Evolutionary conservation across 2,329 filamentous ascomycete species (phyloP).

Genomic region (Blumeriella jaapii): DNA sequence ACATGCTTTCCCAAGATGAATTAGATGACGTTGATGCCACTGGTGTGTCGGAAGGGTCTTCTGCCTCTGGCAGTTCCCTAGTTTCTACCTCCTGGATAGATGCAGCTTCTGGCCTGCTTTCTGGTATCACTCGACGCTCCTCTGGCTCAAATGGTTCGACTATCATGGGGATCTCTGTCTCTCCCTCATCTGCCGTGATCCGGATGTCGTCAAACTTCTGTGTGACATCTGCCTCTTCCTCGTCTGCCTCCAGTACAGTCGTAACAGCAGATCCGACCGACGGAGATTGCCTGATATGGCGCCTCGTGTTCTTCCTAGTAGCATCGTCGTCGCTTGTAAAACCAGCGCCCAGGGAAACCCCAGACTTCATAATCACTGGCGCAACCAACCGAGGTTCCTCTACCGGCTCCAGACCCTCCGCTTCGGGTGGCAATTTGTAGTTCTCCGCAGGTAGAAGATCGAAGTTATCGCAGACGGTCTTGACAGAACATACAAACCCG

Average conservation of each 20-base stretch:
- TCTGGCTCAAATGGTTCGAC: conserved; percentile 24
- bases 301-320: conserved; percentile 61
- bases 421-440: conserved; percentile 88
- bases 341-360: conserved; percentile 21
- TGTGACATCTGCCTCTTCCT: conserved; percentile 51
- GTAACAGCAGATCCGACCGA: conserved; percentile 69
- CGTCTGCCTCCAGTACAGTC: conserved; percentile 72
- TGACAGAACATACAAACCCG: conserved; percentile 92
- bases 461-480: conserved; percentile 90
- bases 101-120: conserved; percentile 3
- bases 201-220: conserved; percentile 36
- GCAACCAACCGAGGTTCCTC: conserved; percentile 32
- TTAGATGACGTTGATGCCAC: conserved; percentile 11
- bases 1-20: conserved; percentile 13
- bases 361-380: conserved; percentile 29
- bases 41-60: neutral
- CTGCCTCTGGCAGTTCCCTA: neutral
- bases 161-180: conserved; percentile 23
- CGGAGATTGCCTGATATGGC: conserved; percentile 69
- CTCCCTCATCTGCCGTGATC: conserved; percentile 30
- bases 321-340: conserved; percentile 37
- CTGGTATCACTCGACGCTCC: conserved; percentile 11
- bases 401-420: conserved; percentile 63
- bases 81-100: neutral
- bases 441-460: conserved; percentile 84